Base-by-base conservation (phyloP, 306 rosid genomes). In the Hippophae gyantsensis region DNA sequence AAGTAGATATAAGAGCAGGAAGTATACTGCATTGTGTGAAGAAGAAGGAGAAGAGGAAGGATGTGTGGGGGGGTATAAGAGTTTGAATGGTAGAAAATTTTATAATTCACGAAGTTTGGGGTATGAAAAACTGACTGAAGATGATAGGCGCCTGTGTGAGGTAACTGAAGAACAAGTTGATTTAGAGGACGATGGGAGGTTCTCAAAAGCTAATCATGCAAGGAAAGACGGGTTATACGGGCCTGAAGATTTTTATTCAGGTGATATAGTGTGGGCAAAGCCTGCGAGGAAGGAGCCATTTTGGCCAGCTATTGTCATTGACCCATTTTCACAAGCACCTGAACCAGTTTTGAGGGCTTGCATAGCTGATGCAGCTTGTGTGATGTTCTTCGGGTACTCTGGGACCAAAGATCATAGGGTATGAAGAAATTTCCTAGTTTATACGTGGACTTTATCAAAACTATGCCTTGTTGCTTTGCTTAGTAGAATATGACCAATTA, bases 251-350 rank as follows among this genome's bases (percentile, higher is more conserved):
- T 93, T 93, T 69, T 89, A 93, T 67, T 87, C 95, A 0, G 82
- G 94, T 45, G 99, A 93, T 58, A 80, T 82, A 71, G 97, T 93
- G 69, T 93, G 99, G 99, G 99, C 99, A 45, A 93, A 84, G 80
- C 85, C 99, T 4, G 90, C 97, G 62, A 86, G 74, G 51, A 84
- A 81, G 71, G 99, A 93, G 76, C 99, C 99, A 23, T 86, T 86
- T 73, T 93, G 99, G 99, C 99, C 99, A 10, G 99, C 99, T 76
- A 76, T 93, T 76, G 97, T 93, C 18, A 89, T 93, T 55, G 97
- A 93, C 78, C 99, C 99, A 48, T 56, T 84, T 77, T 65, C 82
- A 10, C 97, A 93, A 58, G 99, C 99, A 7, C 99, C 99, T 27
- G 99, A 93, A 66, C 70, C 84, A 57, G 99, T 93, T 63, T 70